phyloP scores from a whole-genome alignment of 805 yeast species.

The Komagataella pseudopastoris region DNA sequence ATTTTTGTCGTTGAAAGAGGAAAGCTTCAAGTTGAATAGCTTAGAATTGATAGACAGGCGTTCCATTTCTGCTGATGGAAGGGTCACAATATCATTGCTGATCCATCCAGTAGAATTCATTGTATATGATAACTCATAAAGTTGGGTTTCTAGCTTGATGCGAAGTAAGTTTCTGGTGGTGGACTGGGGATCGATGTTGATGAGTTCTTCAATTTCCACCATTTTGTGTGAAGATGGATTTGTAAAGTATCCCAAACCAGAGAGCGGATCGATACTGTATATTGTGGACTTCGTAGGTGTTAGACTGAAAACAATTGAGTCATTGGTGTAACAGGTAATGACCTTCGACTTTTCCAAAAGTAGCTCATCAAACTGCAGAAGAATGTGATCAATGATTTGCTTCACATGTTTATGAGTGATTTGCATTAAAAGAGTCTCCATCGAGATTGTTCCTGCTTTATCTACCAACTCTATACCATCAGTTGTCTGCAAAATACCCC shows the following conservation, averaged over 20 bases:
- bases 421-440: conserved; percentile 22
- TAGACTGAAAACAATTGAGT: conserved; percentile 13
- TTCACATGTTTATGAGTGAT: conserved; percentile 27
- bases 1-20: conserved; percentile 6
- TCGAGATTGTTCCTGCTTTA: conserved; percentile 17
- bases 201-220: conserved; percentile 17
- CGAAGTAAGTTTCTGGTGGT: conserved; percentile 23
- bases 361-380: conserved; percentile 14
- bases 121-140: conserved; percentile 37
- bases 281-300: conserved; percentile 15
- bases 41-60: conserved; percentile 23
- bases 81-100: conserved; percentile 35
- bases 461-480: conserved; percentile 18
- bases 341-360: conserved; percentile 16
- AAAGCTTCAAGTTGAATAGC: conserved; percentile 10
- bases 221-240: conserved; percentile 26
- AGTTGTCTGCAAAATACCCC: conserved; percentile 21
- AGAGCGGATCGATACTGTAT: conserved; percentile 17
- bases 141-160: conserved; percentile 33
- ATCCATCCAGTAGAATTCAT: conserved; percentile 62
- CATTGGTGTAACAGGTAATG: conserved; percentile 12
- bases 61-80: conserved; percentile 32
- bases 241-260: conserved; percentile 30
- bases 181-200: conserved; percentile 13
- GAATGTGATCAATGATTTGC: conserved; percentile 18